phyloP scores from a whole-genome alignment of 2,329 filamentous ascomycete species.

The Venturia aucupariae region DNA sequence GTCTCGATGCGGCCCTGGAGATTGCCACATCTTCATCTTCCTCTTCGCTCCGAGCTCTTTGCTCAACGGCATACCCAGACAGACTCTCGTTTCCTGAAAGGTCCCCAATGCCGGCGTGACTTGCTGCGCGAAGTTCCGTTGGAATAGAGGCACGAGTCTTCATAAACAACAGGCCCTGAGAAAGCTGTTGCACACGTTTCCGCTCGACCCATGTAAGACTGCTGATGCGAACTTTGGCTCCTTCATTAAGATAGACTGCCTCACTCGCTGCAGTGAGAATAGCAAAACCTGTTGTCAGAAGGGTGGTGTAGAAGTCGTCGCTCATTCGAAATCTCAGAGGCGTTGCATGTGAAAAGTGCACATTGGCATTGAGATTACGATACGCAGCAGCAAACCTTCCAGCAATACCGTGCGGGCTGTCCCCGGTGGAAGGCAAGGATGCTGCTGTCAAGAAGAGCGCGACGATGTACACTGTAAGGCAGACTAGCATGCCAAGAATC shows the following conservation, averaged over 20 bases:
- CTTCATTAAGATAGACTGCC: constrained; percentile 91
- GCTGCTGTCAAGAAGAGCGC: constrained; percentile 69
- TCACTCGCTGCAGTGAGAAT: constrained; percentile 89
- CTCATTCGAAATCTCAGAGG: constrained; percentile 69
- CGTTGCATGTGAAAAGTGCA: constrained; percentile 59
- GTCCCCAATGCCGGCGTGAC: constrained; percentile 23
- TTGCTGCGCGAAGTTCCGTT: constrained; percentile 33
- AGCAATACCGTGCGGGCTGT: constrained; percentile 28
- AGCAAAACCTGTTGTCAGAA: constrained; percentile 78
- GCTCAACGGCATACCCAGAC: constrained; percentile 57
- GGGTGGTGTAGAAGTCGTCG: constrained; percentile 91
- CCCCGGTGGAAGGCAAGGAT: constrained; percentile 47
- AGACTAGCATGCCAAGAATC: constrained; percentile 65
- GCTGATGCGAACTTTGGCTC: constrained; percentile 62
- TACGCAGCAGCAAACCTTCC: constrained; percentile 65
- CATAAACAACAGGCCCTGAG: constrained; percentile 37
- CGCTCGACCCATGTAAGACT: constrained; percentile 80
- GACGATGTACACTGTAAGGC: constrained; percentile 65
- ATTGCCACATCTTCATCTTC: constrained; percentile 20
- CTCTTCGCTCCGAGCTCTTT: constrained; percentile 48
- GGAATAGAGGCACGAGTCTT: constrained; percentile 31
- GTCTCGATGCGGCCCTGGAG: constrained; percentile 17
- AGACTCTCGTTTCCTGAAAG: neutral
- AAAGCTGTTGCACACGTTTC: constrained; percentile 69
- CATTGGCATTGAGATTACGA: constrained; percentile 83